Base-by-base conservation (phyloP, 345 rosid species). In the Eucalyptus sp. region DNA sequence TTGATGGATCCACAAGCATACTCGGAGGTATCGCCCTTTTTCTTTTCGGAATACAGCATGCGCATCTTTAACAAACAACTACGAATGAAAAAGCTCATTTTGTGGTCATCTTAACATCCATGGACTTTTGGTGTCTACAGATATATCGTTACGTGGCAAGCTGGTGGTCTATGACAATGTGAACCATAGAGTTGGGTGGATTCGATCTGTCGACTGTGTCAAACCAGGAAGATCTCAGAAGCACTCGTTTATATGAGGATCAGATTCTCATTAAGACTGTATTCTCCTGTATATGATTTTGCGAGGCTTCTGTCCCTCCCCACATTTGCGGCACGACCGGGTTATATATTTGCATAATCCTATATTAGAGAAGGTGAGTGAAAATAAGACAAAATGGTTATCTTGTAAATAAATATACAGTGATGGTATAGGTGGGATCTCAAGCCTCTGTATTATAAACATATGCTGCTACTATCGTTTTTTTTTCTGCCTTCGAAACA, bases 101-200 rank as follows among this genome's bases (percentile, higher is more conserved):
- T 54, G 22, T 44, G n/a, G 24, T 46, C 90, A 41, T 37, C 51
- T 76, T 76, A 37, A 76, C 48, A 37, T 76, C 48, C 83, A 37
- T 76, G 46, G 58, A 56, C 76, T 10, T 44, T 58, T 76, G 83
- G 48, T 37, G 83, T 76, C 46, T 87, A 79, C 95, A 97, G 99
- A 96, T 90, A 89, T 97, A 84, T 96, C 99, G 2, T 60, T 96
- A 91, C 94, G 96, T 17, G 99, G 96, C 54, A 94, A 93, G 87
- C 86, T 96, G 92, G 93, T 96, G 50, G 95, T 95, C 11, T 97
- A 94, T 89, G 98, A 97, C 91, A 97, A 96, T 43, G 94, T 91
- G 50, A 94, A 96, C 31, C 91, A 90, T 89, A 96, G 90, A 91
- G 94, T 97, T 11, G 99, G 99, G 50, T 97, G 98, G 99, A 81